A percentile compares a stretch with the other conserved stretches of the same genome.
These are phyloP conservation scores for Cytospora mali DNA, from an alignment of 2,329 filamentous ascomycete species.

Conservation along the genomic window DNA sequence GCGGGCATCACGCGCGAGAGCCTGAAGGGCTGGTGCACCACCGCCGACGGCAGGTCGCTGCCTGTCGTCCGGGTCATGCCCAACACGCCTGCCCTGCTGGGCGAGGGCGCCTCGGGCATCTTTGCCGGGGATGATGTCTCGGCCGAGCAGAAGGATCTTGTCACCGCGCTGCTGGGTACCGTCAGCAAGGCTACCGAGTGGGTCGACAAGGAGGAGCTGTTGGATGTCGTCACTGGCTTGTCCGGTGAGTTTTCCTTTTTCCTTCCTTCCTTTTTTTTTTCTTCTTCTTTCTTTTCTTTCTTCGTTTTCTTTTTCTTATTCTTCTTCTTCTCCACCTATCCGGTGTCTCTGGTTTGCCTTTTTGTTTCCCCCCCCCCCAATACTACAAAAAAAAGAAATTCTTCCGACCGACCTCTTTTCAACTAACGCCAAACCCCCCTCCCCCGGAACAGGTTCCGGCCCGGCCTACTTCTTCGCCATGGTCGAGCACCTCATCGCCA, in stretches of 20 bases:
- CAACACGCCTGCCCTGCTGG: slow-evolving; percentile 54
- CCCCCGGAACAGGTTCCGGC: slow-evolving; percentile 45
- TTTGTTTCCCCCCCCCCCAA: too few relatives aligned
- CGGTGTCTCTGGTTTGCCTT: too few relatives aligned
- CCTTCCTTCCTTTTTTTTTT: background rate
- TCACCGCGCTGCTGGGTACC: slow-evolving; percentile 45
- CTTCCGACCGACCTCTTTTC: too few relatives aligned
- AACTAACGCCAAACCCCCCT: background rate
- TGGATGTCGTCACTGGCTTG: slow-evolving; percentile 54
- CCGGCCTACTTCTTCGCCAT: slow-evolving; percentile 58
- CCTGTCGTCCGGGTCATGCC: slow-evolving; percentile 56
- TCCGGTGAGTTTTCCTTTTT: slow-evolving; percentile 43
- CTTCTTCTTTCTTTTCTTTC: background rate
- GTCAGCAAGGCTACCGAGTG: slow-evolving; percentile 53
- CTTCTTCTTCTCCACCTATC: background rate
- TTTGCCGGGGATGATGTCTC: slow-evolving; percentile 47
- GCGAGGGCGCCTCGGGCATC: slow-evolving; percentile 53
- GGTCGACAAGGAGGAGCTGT: slow-evolving; percentile 52
- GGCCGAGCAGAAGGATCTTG: slow-evolving; percentile 45
- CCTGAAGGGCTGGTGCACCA: slow-evolving; percentile 46
- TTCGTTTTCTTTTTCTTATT: background rate
- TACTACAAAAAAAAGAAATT: too few relatives aligned
- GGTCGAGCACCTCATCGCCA: slow-evolving; percentile 53
- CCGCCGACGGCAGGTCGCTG: slow-evolving; percentile 41
- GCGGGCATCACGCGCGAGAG: slow-evolving; percentile 51